A percentile compares a stretch with the other conserved stretches of the same genome.
phyloP scores from a whole-genome alignment of 148 eudicot species.

The Silene latifolia region DNA sequence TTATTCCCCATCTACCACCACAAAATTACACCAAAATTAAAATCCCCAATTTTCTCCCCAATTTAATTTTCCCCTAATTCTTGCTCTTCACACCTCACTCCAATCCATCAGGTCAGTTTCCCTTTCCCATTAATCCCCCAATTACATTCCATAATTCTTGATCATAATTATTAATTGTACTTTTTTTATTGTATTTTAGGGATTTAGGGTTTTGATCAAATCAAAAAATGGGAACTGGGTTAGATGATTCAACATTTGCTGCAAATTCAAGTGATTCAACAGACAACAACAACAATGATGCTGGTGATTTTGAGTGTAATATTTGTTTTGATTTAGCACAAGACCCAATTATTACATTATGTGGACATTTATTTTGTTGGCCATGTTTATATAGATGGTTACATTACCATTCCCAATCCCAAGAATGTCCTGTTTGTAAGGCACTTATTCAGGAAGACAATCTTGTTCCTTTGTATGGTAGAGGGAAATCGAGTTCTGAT shows the following conservation, averaged over 20 bases:
- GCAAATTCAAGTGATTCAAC: slow-evolving; percentile 16
- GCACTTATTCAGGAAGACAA: slow-evolving; percentile 63
- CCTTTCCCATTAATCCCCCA: too few relatives aligned
- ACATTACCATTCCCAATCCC: slow-evolving; percentile 56
- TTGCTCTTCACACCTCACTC: too few relatives aligned
- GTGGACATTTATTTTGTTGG: slow-evolving; percentile 80
- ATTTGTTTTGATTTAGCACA: slow-evolving; percentile 80
- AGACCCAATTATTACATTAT: slow-evolving; percentile 69
- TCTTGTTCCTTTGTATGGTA: slow-evolving; percentile 70
- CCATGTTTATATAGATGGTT: slow-evolving; percentile 79
- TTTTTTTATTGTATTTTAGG: too few relatives aligned
- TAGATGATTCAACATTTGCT: slow-evolving; percentile 32
- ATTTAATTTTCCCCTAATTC: background rate
- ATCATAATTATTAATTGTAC: too few relatives aligned
- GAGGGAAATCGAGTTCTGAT: slow-evolving; percentile 57
- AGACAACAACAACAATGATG: slow-evolving; percentile 42
- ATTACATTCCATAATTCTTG: too few relatives aligned
- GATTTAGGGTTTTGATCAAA: slow-evolving; percentile 21
- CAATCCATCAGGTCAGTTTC: too few relatives aligned
- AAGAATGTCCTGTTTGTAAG: slow-evolving; percentile 85
- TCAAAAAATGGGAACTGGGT: slow-evolving; percentile 35
- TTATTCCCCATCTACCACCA: slow-evolving; percentile 1
- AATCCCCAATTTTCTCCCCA: background rate
- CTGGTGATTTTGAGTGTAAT: slow-evolving; percentile 79
- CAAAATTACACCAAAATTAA: background rate